phyloP scores from a whole-genome alignment of 2,329 filamentous ascomycete species.

The Tolypocladium album region DNA sequence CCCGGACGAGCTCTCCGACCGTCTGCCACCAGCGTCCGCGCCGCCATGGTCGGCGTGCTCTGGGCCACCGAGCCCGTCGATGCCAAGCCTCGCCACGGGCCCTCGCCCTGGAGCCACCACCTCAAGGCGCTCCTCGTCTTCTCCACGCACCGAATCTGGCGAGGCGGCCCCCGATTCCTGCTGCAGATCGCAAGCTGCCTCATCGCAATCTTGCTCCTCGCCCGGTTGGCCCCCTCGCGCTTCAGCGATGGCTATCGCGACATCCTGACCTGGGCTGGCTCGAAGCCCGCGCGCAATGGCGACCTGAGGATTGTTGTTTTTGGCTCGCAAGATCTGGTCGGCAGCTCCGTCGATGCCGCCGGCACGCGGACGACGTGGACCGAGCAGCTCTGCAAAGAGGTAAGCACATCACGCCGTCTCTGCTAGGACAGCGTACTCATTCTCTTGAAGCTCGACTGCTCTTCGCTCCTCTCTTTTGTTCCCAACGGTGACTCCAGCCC shows the following conservation, averaged over 20 bases:
- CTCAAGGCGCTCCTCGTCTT: slow-evolving; percentile 23
- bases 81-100: slow-evolving; percentile 8
- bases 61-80: neutral
- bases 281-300: slow-evolving; percentile 13
- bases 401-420: slow-evolving; percentile 12
- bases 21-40: neutral
- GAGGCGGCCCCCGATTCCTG: slow-evolving; percentile 19
- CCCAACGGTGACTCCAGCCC: slow-evolving; percentile 32
- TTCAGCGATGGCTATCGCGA: slow-evolving; percentile 12
- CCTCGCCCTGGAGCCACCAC: slow-evolving; percentile 9
- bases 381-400: slow-evolving; percentile 36
- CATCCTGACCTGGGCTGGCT: slow-evolving; percentile 10
- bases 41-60: neutral
- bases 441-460: slow-evolving; percentile 31
- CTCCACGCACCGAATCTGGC: slow-evolving; percentile 30
- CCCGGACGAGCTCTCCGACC: neutral
- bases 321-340: slow-evolving; percentile 35
- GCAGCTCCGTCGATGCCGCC: slow-evolving; percentile 21
- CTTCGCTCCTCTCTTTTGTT: slow-evolving; percentile 33
- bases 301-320: slow-evolving; percentile 40
- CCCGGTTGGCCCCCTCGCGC: slow-evolving; percentile 12
- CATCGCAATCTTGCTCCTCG: slow-evolving; percentile 15
- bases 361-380: slow-evolving; percentile 29
- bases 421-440: neutral
- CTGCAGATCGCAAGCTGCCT: slow-evolving; percentile 15